Evolutionary conservation across 352 stramenopile species (phyloP).

Genomic region (Globisporangium apiculatum): DNA sequence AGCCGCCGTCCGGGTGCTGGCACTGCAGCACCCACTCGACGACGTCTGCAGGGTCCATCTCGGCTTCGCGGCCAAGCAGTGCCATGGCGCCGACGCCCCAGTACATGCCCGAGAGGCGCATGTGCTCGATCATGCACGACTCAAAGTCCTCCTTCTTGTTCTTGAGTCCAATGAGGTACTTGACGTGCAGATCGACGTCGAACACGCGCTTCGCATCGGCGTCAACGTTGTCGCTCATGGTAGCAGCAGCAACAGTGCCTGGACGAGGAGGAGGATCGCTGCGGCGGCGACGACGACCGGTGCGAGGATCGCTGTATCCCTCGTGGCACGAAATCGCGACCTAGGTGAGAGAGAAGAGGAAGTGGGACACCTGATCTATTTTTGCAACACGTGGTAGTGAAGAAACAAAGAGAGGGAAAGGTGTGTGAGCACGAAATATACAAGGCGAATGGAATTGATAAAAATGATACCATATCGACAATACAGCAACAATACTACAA

Average conservation of each 20-base stretch:
- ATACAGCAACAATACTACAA: too few species aligned
- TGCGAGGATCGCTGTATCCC: neutral
- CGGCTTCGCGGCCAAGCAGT: slow-evolving; percentile 85
- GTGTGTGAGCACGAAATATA: too few species aligned
- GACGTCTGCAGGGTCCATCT: slow-evolving; percentile 81
- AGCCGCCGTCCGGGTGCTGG: slow-evolving; percentile 88
- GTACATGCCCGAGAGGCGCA: slow-evolving; percentile 97
- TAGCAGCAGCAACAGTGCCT: neutral
- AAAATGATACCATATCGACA: too few species aligned
- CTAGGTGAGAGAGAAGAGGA: neutral
- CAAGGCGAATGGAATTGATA: too few species aligned
- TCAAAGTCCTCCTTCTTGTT: slow-evolving; percentile 88
- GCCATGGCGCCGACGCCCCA: slow-evolving; percentile 96
- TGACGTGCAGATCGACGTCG: slow-evolving; percentile 58
- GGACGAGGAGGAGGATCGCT: neutral
- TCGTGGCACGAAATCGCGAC: slow-evolving; percentile 1
- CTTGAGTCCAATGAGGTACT: slow-evolving; percentile 74
- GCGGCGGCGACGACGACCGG: neutral
- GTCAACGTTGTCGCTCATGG: slow-evolving; percentile 1
- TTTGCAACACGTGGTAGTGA: too few species aligned
- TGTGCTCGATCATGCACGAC: slow-evolving; percentile 94
- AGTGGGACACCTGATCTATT: too few species aligned
- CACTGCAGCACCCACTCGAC: slow-evolving; percentile 95
- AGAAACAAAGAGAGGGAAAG: too few species aligned
- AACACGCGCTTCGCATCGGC: slow-evolving; percentile 20